Base-by-base conservation (phyloP, 2,329 filamentous ascomycete species). In the Sclerotinia sclerotiorum region DNA sequence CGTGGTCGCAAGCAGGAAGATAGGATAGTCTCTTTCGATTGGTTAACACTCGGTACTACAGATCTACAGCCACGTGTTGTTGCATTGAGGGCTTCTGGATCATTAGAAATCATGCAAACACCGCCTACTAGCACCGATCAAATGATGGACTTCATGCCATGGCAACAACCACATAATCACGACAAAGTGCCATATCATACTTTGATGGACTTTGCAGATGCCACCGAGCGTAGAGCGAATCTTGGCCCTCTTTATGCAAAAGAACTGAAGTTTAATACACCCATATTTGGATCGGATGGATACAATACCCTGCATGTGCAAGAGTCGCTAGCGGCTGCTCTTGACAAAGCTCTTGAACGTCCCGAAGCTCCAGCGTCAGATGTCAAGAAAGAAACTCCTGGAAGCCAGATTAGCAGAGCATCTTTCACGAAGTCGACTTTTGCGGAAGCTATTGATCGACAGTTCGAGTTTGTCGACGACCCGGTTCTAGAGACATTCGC, bases 1-100 rank as follows among this genome's bases (percentile, higher is more conserved):
- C 80, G 44, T 79, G 83, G 71, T 84, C 84, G 76, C 82, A 84
- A 72, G 58, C 71, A 71, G 44, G 75, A 78, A 57, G 85, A 89
- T 67, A 83, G 85, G 27, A 88, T 90, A 44, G 86, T 90, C 10
- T 89, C 87, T 0, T 90, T 90, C 76, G 88, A 90, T 75, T 90
- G 88, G 87, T 80, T 89, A 13, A 88, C 85, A 4, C 79, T 88
- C 58, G 81, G 83, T 15, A 86, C 84, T 4, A 80, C 85, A 4
- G 82, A 82, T 19, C 74, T 88, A 61, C 83, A 83, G 32, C 86
- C 87, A 42, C 82, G 87, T n/a, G 79, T 87, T 51, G 76, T 90
- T 32, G 86, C 87, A 1, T 77, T 90, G 35, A 82, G 87, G 35
- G 85, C 85, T 46, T 89, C 84, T 70, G 87, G 87, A 24, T 81